A percentile compares a stretch with the other conserved stretches of the same genome.
phyloP scores from a whole-genome alignment of 176 grass and related monocot species.

The barley (Hordeum vulgare) region DNA sequence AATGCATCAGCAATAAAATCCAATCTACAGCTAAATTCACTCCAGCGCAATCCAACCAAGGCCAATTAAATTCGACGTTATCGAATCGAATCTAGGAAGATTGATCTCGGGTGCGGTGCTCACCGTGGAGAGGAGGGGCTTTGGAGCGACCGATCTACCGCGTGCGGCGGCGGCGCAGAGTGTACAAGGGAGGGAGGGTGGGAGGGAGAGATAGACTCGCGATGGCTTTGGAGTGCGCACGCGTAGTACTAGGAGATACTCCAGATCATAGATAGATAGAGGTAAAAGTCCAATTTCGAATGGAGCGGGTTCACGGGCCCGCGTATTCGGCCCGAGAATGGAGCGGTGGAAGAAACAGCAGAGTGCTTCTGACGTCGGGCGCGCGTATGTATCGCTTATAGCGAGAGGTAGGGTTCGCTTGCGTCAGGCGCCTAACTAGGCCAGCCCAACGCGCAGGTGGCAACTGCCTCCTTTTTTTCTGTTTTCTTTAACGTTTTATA shows the following conservation, averaged over 20 bases:
- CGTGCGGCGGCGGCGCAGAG: background rate
- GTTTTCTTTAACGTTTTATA: too few species aligned
- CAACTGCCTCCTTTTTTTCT: too few species aligned
- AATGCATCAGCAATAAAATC: background rate
- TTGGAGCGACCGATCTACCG: background rate
- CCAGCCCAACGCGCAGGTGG: too few species aligned
- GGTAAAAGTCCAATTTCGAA: background rate
- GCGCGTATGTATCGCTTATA: too few species aligned
- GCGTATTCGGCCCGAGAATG: background rate
- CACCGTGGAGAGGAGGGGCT: background rate
- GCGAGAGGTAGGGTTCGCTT: too few species aligned
- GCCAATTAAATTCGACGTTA: background rate
- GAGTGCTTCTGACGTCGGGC: too few species aligned
- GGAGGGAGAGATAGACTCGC: background rate
- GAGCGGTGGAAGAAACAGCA: background rate
- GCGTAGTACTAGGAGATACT: background rate
- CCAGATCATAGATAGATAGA: too few species aligned
- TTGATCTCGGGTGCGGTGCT: background rate
- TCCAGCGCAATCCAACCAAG: background rate
- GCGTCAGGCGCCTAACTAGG: too few species aligned
- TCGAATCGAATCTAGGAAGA: background rate
- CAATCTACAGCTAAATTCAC: background rate
- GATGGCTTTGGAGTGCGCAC: background rate
- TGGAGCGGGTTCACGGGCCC: background rate
- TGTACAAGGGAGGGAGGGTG: background rate